A percentile compares a stretch with the other conserved stretches of the same genome.
These are phyloP conservation scores for Syzygium grande DNA, from an alignment of 345 rosid genomes.

Conservation along the genomic window DNA sequence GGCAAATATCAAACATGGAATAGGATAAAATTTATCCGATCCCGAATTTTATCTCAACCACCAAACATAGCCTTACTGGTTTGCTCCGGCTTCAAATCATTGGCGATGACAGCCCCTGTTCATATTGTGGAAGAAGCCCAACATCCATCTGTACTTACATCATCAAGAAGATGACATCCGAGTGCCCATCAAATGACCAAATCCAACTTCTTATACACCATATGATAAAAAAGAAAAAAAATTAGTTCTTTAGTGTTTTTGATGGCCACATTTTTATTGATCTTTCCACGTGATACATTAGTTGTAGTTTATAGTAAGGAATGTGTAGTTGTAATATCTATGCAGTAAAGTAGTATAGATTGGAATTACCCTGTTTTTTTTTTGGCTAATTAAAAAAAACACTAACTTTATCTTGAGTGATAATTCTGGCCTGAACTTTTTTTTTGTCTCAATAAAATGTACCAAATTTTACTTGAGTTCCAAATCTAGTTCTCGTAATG, in stretches of 20 bases:
- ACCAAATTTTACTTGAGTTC: no score
- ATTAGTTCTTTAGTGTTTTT: background rate
- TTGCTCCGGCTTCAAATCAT: background rate
- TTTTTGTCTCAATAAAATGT: no score
- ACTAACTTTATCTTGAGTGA: no score
- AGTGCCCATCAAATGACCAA: background rate
- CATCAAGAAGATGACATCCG: background rate
- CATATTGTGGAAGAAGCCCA: background rate
- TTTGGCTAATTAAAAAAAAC: no score
- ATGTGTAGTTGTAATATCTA: background rate
- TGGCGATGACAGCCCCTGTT: background rate
- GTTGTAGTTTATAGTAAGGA: background rate
- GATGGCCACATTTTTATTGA: background rate
- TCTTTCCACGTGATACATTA: background rate
- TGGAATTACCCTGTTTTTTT: no score
- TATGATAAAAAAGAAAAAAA: background rate
- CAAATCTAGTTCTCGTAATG: no score
- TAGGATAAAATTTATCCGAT: no score
- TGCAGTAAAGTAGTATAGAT: no score
- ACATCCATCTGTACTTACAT: background rate
- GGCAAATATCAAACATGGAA: no score
- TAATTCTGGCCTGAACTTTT: no score
- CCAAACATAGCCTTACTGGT: background rate
- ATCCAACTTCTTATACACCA: background rate
- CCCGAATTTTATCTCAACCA: no score